Conservation (phyloP, 306 rosid genomes). For the Cercis canadensis region DNA sequence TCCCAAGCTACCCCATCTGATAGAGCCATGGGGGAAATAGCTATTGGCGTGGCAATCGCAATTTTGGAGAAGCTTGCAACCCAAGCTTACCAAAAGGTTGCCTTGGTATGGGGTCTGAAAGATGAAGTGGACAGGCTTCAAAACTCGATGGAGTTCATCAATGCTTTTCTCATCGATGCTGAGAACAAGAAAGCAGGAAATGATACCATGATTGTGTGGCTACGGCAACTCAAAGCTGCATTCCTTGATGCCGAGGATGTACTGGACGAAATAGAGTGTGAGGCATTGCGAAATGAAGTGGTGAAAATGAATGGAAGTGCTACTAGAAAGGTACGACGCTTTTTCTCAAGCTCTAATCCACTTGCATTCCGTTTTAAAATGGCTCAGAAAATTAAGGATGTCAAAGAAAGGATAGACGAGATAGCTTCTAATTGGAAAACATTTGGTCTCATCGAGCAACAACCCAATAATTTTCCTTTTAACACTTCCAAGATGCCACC, state of each 20-base stretch:
- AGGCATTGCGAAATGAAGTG: neutral
- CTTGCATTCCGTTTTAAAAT: neutral
- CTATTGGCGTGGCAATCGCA: neutral
- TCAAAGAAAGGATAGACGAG: neutral
- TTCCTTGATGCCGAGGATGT: constrained; percentile 1
- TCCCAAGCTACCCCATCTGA: too few species aligned
- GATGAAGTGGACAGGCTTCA: neutral
- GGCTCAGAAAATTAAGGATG: neutral
- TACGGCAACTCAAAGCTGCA: neutral
- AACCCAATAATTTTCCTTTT: neutral
- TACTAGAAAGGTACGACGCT: neutral
- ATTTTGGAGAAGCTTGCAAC: neutral
- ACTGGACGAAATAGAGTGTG: constrained; percentile 32
- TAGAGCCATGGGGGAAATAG: neutral
- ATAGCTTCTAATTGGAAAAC: neutral
- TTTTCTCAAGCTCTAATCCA: neutral
- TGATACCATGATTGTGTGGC: neutral
- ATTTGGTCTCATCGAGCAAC: neutral
- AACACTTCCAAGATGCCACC: neutral
- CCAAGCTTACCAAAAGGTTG: neutral
- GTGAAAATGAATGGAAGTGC: neutral
- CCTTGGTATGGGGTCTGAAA: neutral
- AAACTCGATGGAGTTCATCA: neutral
- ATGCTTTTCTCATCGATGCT: neutral
- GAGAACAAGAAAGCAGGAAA: neutral